phyloP scores from a whole-genome alignment of 192 early-diverging fungal species.

The Linnemannia zychae region DNA sequence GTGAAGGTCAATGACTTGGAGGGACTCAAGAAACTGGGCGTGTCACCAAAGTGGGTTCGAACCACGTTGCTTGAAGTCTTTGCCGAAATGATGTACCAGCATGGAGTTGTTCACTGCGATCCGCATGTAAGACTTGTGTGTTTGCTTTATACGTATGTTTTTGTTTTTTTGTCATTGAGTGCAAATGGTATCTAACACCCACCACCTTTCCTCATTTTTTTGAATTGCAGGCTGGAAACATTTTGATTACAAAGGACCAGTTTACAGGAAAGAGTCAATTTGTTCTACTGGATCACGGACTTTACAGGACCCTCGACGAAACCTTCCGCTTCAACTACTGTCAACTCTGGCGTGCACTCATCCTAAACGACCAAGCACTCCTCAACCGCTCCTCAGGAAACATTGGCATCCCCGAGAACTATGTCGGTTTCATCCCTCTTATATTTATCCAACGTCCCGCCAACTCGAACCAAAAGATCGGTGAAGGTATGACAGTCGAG shows the following conservation, averaged over 20 bases:
- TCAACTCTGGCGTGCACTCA: slow-evolving; percentile 63
- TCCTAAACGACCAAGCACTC: slow-evolving; percentile 56
- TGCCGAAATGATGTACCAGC: slow-evolving; percentile 66
- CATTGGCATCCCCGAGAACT: slow-evolving; percentile 56
- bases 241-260: slow-evolving; percentile 52
- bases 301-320: slow-evolving; percentile 61
- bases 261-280: slow-evolving; percentile 50
- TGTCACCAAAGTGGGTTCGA: slow-evolving; percentile 60
- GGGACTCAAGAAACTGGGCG: slow-evolving; percentile 53
- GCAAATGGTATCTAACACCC: background rate
- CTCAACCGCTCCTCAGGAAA: slow-evolving; percentile 39
- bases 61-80: slow-evolving; percentile 60
- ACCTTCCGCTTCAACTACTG: slow-evolving; percentile 65
- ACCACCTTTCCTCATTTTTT: background rate
- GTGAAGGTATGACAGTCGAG: slow-evolving; percentile 55
- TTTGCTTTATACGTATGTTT: background rate
- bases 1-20: slow-evolving; percentile 64
- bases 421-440: slow-evolving; percentile 59
- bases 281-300: slow-evolving; percentile 64
- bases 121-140: slow-evolving; percentile 46
- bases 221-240: slow-evolving; percentile 38
- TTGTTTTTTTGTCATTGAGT: background rate
- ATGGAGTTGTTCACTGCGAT: slow-evolving; percentile 61
- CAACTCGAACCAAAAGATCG: slow-evolving; percentile 51
- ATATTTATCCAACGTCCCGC: slow-evolving; percentile 62